phyloP scores from a whole-genome alignment of 75 land plant species.

The Selaginella tamariscina region DNA sequence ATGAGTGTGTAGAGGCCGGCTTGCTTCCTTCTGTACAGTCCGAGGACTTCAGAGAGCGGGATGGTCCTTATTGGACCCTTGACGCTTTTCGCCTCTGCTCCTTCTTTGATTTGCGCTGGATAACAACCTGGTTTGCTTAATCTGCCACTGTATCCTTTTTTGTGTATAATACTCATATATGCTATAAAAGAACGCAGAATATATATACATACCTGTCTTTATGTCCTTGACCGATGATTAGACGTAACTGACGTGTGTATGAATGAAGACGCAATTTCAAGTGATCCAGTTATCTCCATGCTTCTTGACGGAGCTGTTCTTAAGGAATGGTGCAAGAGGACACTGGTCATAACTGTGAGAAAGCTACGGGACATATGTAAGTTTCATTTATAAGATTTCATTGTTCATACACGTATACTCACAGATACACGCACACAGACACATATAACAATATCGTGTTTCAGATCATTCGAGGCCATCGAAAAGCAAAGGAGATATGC shows the following conservation, averaged over 20 bases:
- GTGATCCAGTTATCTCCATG: slow-evolving; percentile 77
- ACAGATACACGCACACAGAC: background rate
- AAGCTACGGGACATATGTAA: slow-evolving; percentile 62
- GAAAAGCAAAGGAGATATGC: slow-evolving; percentile 23
- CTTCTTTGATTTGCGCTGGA: slow-evolving; percentile 79
- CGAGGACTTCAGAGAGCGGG: slow-evolving; percentile 35
- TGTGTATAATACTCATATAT: background rate
- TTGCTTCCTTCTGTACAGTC: slow-evolving; percentile 42
- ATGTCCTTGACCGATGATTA: slow-evolving; percentile 36
- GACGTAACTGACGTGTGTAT: slow-evolving; percentile 94
- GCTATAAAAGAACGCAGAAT: too few species aligned
- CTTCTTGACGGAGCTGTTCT: slow-evolving; percentile 87
- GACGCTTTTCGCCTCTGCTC: slow-evolving; percentile 77
- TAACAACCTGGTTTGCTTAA: slow-evolving; percentile 64
- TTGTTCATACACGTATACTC: background rate
- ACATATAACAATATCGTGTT: slow-evolving; percentile 31
- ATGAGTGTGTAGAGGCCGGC: slow-evolving; percentile 75
- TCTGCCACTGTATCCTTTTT: slow-evolving; percentile 87
- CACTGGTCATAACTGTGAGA: slow-evolving; percentile 31
- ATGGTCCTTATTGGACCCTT: slow-evolving; percentile 21
- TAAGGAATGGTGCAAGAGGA: slow-evolving; percentile 84
- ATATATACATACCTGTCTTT: too few species aligned
- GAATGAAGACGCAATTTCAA: slow-evolving; percentile 95
- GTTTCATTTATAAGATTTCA: slow-evolving; percentile 16
- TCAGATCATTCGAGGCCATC: slow-evolving; percentile 27